Evolutionary conservation across 805 yeast genomes (phyloP).

Genomic region (Nakazawaea pomicola): DNA sequence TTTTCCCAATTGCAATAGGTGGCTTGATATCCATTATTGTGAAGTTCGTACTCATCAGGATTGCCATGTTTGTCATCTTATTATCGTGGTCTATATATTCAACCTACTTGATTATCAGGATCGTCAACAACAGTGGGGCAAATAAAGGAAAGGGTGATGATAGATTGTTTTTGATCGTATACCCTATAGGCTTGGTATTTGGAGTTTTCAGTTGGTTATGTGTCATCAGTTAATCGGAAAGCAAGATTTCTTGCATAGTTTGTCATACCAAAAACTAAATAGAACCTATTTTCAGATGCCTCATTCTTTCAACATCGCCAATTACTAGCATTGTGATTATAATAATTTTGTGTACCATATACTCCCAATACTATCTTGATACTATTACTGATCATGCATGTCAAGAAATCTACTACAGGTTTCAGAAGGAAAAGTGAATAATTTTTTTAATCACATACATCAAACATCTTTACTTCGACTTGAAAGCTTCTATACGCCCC

Average conservation of each 20-base stretch:
- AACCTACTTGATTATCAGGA: conserved; percentile 45
- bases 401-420: not conserved
- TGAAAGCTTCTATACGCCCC: too few species aligned
- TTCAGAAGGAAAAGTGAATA: too few species aligned
- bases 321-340: too few species aligned
- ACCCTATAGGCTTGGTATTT: conserved; percentile 49
- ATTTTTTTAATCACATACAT: too few species aligned
- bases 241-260: too few species aligned
- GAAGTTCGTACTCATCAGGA: conserved; percentile 36
- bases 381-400: too few species aligned
- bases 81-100: conserved; percentile 49
- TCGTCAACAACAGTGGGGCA: conserved; percentile 31
- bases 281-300: too few species aligned
- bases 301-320: not conserved
- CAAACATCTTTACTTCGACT: too few species aligned
- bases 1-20: conserved; percentile 50
- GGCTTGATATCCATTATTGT: conserved; percentile 39
- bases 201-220: conserved; percentile 50
- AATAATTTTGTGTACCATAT: too few species aligned
- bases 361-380: too few species aligned
- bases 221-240: conserved; percentile 35
- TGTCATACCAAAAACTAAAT: too few species aligned
- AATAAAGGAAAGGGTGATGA: conserved; percentile 46
- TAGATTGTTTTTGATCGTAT: conserved; percentile 45
- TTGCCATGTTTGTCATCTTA: conserved; percentile 35